phyloP scores from a whole-genome alignment of 257 asterid genomes.

The Linderniella brevidens region DNA sequence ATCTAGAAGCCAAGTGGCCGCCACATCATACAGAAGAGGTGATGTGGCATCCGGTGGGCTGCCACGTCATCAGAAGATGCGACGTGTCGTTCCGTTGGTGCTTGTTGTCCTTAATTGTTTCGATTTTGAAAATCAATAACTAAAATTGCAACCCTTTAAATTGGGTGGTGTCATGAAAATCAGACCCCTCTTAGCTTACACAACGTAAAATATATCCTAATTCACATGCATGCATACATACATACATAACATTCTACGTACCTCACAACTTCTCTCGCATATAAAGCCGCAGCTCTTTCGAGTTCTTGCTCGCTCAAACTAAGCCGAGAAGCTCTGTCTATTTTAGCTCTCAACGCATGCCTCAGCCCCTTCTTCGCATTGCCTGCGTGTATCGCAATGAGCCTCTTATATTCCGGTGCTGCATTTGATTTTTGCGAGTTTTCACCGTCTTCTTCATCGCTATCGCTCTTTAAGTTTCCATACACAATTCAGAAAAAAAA shows the following conservation, averaged over 20 bases:
- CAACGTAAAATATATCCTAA: no score
- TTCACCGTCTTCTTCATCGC: slow-evolving; percentile 41
- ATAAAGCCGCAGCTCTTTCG: slow-evolving; percentile 49
- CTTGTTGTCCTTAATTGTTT: no score
- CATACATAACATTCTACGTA: slow-evolving; percentile 16
- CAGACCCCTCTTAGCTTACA: no score
- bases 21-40: no score
- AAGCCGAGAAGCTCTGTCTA: slow-evolving; percentile 53
- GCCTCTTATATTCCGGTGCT: slow-evolving; percentile 49
- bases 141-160: no score
- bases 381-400: slow-evolving; percentile 88
- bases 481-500: slow-evolving; percentile 2
- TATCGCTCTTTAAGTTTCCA: slow-evolving; percentile 44
- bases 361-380: slow-evolving; percentile 64
- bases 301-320: slow-evolving; percentile 75
- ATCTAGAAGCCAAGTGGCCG: no score
- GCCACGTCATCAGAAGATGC: no score
- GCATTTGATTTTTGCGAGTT: slow-evolving; percentile 23
- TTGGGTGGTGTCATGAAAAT: no score
- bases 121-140: no score
- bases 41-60: no score
- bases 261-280: slow-evolving; percentile 45
- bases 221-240: no score
- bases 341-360: slow-evolving; percentile 33
- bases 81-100: no score